Conservation (phyloP, 2,329 filamentous ascomycete species). For the Karstenula rhodostoma region DNA sequence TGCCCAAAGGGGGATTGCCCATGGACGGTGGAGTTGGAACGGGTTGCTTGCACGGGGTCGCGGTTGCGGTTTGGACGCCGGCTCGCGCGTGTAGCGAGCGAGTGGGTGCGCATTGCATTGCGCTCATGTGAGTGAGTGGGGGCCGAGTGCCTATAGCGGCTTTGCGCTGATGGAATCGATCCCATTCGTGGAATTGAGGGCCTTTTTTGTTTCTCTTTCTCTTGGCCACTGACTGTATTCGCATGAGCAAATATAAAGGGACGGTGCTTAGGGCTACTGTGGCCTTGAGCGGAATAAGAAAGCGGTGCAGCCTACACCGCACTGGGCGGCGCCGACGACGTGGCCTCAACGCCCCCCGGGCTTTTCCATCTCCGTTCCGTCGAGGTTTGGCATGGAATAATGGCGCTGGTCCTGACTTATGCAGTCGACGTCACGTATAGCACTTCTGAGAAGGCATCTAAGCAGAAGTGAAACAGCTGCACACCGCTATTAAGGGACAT, state of each 20-base stretch:
- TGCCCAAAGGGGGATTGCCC: not conserved
- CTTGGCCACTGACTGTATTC: not conserved
- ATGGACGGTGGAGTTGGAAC: not conserved
- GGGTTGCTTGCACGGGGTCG: not conserved
- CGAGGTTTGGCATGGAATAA: too few species aligned
- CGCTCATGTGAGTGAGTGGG: not conserved
- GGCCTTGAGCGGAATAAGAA: too few species aligned
- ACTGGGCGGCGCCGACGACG: too few species aligned
- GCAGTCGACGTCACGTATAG: too few species aligned
- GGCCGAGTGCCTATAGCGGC: not conserved
- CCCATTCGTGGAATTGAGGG: not conserved
- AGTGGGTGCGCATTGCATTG: not conserved
- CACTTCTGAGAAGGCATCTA: too few species aligned
- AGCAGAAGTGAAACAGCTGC: too few species aligned
- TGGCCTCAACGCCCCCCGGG: too few species aligned
- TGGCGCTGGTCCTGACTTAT: too few species aligned
- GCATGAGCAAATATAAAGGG: not conserved
- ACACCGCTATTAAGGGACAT: too few species aligned
- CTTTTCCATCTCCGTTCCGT: too few species aligned
- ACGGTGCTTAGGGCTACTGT: not conserved
- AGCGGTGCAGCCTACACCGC: too few species aligned
- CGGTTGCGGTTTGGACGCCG: not conserved
- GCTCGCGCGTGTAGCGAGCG: not conserved
- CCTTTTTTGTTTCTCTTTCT: not conserved
- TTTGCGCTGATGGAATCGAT: not conserved